Percentiles rank a stretch among this genome's conserved stretches.
These are phyloP conservation scores for Periglandula ipomoeae DNA, from an alignment of 2,329 filamentous ascomycete species.

Conservation along the genomic window DNA sequence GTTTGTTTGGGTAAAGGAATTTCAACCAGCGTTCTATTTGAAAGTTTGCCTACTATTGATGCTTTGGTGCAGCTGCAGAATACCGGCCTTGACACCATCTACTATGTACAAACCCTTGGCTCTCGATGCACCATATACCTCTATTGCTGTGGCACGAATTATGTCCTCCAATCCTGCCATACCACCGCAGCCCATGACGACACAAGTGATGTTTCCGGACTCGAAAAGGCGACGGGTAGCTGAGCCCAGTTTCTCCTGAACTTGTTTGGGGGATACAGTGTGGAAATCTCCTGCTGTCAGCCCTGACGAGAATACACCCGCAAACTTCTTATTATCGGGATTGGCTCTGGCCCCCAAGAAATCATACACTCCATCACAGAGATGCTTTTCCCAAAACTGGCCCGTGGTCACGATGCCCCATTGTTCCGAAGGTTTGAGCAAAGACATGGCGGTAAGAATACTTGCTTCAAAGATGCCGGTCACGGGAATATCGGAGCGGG, in stretches of 20 bases:
- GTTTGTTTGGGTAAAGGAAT: not conserved
- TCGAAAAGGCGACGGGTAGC: slow-evolving; percentile 59
- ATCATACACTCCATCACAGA: slow-evolving; percentile 53
- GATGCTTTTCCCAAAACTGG: slow-evolving; percentile 68
- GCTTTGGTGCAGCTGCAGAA: slow-evolving; percentile 51
- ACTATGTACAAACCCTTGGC: slow-evolving; percentile 45
- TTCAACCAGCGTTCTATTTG: not conserved
- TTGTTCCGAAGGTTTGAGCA: slow-evolving; percentile 28
- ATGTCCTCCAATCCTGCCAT: slow-evolving; percentile 80
- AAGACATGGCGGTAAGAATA: slow-evolving; percentile 53
- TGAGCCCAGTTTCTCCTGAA: slow-evolving; percentile 55
- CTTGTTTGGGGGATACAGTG: slow-evolving; percentile 52
- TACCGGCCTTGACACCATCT: slow-evolving; percentile 68
- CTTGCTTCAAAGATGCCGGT: slow-evolving; percentile 82
- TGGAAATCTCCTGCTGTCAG: slow-evolving; percentile 75
- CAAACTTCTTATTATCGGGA: slow-evolving; percentile 46
- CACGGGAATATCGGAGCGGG: slow-evolving; percentile 13
- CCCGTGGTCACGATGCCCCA: slow-evolving; percentile 92
- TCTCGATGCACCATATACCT: slow-evolving; percentile 27
- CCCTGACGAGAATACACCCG: slow-evolving; percentile 74
- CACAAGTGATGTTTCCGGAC: slow-evolving; percentile 48
- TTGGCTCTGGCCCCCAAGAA: slow-evolving; percentile 47
- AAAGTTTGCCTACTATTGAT: slow-evolving; percentile 29
- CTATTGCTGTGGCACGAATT: slow-evolving; percentile 59
- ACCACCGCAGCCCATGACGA: slow-evolving; percentile 82